These are phyloP conservation scores for Colletotrichum sp. DNA, from an alignment of 2,329 filamentous ascomycete species.

Conservation along the genomic window DNA sequence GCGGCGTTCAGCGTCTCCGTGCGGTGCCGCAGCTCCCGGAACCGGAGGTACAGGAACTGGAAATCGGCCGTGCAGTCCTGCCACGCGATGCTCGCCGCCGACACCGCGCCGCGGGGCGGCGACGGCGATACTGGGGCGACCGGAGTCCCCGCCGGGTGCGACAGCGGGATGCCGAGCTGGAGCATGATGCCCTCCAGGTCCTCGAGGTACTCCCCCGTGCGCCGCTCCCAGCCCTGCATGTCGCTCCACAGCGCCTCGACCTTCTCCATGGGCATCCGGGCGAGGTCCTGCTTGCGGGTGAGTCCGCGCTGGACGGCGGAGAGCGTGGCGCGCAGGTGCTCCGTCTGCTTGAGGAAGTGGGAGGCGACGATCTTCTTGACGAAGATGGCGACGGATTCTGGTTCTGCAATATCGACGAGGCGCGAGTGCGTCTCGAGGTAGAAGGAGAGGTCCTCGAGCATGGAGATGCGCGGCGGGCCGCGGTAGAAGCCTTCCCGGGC, in stretches of 20 bases:
- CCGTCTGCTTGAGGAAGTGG: slow-evolving; percentile 26
- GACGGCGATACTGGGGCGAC: background rate
- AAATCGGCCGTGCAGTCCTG: slow-evolving; percentile 24
- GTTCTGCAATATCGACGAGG: slow-evolving; percentile 1
- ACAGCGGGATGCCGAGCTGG: slow-evolving; percentile 26
- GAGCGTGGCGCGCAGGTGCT: slow-evolving; percentile 25
- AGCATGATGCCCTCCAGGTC: slow-evolving; percentile 29
- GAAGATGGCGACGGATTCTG: slow-evolving; percentile 22
- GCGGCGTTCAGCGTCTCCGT: slow-evolving; percentile 26
- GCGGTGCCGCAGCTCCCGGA: slow-evolving; percentile 26
- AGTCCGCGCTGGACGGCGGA: slow-evolving; percentile 26
- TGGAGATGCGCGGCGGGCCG: slow-evolving; percentile 23
- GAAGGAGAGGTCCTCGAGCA: slow-evolving; percentile 28
- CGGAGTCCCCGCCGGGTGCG: background rate
- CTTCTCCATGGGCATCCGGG: slow-evolving; percentile 20
- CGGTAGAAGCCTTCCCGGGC: background rate
- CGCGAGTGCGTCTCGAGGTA: slow-evolving; percentile 25
- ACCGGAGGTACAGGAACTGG: slow-evolving; percentile 25
- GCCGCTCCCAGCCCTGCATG: slow-evolving; percentile 28
- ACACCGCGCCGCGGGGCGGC: background rate
- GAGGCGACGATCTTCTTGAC: slow-evolving; percentile 27
- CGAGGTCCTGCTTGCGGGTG: slow-evolving; percentile 28
- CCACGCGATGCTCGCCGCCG: slow-evolving; percentile 10
- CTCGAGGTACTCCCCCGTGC: slow-evolving; percentile 28
- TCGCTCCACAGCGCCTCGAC: slow-evolving; percentile 31